phyloP scores from a whole-genome alignment of 805 yeast species.

The Candida insectorum region DNA sequence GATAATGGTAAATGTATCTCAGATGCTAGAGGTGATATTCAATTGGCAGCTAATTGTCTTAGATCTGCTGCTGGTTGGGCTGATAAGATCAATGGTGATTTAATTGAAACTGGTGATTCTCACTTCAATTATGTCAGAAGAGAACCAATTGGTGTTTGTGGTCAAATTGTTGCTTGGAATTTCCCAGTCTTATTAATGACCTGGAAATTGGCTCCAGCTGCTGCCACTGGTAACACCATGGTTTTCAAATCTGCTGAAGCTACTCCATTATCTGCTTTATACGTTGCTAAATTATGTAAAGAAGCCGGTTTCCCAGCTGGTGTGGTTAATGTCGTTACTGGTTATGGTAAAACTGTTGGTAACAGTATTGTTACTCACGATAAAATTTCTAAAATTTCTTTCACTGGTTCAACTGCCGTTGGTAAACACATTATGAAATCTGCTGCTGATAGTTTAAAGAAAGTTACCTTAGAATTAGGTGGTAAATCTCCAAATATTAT shows the following conservation, averaged over 20 bases:
- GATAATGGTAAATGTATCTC: constrained; percentile 85
- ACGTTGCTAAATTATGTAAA: constrained; percentile 61
- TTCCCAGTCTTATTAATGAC: constrained; percentile 92
- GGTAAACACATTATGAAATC: constrained; percentile 80
- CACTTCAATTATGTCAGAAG: constrained; percentile 78
- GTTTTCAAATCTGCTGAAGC: constrained; percentile 90
- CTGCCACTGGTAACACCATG: constrained; percentile 86
- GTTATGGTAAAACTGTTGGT: constrained; percentile 85
- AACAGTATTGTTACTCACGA: constrained; percentile 74
- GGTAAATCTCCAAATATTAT: constrained; percentile 94
- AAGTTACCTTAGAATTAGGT: constrained; percentile 91
- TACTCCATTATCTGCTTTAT: constrained; percentile 86
- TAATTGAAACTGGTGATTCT: constrained; percentile 68
- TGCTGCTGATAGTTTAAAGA: constrained; percentile 80
- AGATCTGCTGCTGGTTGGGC: constrained; percentile 91
- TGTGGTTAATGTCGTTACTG: constrained; percentile 82
- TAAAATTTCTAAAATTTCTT: constrained; percentile 83
- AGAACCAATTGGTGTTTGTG: constrained; percentile 94
- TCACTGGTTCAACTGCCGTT: constrained; percentile 91
- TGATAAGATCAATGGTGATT: constrained; percentile 77
- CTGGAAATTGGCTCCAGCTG: constrained; percentile 93
- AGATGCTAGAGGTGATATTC: constrained; percentile 74
- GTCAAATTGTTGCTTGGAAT: constrained; percentile 96
- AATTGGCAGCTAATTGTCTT: constrained; percentile 61
- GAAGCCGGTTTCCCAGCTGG: constrained; percentile 92